Evolutionary conservation across 176 grass and related monocot genomes (phyloP), one percentile per base, ranked within the genome.

Genomic region (Eleusine indica): DNA sequence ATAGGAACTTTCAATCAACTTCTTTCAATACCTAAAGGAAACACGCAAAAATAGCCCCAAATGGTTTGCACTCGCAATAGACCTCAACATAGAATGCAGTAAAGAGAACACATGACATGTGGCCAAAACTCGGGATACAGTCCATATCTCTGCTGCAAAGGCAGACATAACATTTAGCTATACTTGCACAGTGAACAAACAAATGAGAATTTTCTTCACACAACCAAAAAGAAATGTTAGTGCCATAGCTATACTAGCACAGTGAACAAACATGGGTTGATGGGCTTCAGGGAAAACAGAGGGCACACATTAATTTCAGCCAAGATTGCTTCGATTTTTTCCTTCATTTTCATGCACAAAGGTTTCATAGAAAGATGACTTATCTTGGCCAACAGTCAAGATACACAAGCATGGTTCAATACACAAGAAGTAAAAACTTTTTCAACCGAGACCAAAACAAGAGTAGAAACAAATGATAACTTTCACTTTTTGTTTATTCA

Each of bases 401-500:
- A 70, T 87, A 91, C 80, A 91, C 80, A 87, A 84, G 76, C 80
- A 76, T 35, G 21, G 89, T 90, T 90, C 84, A 51, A 71, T 87
- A 90, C 84, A 87, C 70, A 83, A 75, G 10, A 73, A 46, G 89
- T 91, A 87, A 86, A 90, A 82, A 68, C 74, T 91, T 89, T 89
- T 82, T 76, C 92, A 91, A 87, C 86, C 74, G 82, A 86, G 82
- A 91, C 74, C 86, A 89, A 82, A 83, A 84, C 70, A 80, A 76
- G 53, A 83, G 84, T 41, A 86, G 81, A 78, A 88, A 88, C 51
- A 79, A 85, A 90, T 81, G 62, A 78, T 54, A 87, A 6, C 58
- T 83, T 88, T 88, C 74, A 82, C 83, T 69, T 54, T 66, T 93
- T 89, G 86, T 76, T 86, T 91, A 90, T 78, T 94, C 84, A 65